Conservation (phyloP, 148 eudicot species). For the Bassia scoparia region DNA sequence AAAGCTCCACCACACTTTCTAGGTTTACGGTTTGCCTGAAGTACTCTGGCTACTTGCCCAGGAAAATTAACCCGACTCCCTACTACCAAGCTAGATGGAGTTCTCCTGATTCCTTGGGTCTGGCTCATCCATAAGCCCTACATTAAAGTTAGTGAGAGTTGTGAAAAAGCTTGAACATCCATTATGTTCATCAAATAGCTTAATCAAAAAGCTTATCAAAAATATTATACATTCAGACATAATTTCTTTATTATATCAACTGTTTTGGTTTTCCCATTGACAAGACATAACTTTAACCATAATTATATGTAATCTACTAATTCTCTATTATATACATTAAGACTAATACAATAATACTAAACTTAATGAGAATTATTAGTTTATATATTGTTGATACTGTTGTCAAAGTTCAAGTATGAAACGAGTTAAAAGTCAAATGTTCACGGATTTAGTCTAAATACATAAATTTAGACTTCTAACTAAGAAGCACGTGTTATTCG, state of each 20-base stretch:
- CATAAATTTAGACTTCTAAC: no score
- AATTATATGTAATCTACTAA: no score
- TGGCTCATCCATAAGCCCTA: constrained; percentile 66
- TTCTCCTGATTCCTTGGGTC: constrained; percentile 41
- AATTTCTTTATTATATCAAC: no score
- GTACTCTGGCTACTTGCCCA: constrained; percentile 41
- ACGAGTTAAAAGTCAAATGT: no score
- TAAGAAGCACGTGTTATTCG: no score
- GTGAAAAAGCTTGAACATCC: not conserved
- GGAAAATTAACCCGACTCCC: constrained; percentile 64
- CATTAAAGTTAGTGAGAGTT: constrained; percentile 8
- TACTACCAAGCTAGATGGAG: constrained; percentile 51
- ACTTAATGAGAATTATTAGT: no score
- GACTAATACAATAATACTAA: no score
- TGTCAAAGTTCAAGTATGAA: no score
- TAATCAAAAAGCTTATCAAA: not conserved
- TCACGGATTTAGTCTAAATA: no score
- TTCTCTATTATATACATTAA: no score
- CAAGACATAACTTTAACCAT: not conserved
- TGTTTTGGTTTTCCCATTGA: not conserved
- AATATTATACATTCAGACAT: not conserved
- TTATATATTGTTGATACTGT: no score
- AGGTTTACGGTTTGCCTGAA: constrained; percentile 40
- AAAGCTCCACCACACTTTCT: constrained; percentile 70
- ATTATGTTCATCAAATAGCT: not conserved